phyloP scores from a whole-genome alignment of 331 rosid genomes.

The Malus hybrid region DNA sequence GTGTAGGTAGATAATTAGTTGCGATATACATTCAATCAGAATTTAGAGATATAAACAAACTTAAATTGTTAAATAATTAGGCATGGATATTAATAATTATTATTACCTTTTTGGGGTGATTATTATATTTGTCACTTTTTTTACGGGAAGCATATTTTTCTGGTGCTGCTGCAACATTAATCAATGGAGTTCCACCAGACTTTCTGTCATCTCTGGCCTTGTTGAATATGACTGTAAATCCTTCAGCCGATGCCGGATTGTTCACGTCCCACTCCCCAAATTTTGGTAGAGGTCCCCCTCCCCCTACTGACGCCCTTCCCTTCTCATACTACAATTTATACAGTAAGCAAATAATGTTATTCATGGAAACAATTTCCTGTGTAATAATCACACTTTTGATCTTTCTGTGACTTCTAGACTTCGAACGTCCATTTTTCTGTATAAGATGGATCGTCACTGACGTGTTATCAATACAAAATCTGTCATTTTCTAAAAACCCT shows the following conservation, averaged over 20 bases:
- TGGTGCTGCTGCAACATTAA: conserved; percentile 18
- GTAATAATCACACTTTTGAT: no score
- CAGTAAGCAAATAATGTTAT: neutral
- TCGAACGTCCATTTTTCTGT: no score
- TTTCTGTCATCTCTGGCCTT: conserved; percentile 73
- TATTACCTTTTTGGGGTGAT: conserved; percentile 1
- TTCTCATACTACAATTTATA: conserved; percentile 26
- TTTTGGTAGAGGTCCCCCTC: conserved; percentile 48
- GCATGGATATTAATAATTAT: neutral
- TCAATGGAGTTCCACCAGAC: conserved; percentile 32
- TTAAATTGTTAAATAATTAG: neutral
- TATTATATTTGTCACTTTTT: conserved; percentile 1
- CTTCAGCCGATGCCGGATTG: conserved; percentile 74
- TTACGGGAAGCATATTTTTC: conserved; percentile 22
- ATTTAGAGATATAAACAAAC: no score
- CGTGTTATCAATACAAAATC: no score
- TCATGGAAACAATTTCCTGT: no score
- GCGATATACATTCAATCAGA: no score
- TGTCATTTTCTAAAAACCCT: no score
- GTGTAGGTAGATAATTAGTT: neutral
- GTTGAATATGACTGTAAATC: conserved; percentile 70
- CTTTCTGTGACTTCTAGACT: no score
- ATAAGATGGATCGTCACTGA: no score
- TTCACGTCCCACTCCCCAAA: conserved; percentile 95
- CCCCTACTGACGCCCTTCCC: conserved; percentile 24